Evolutionary conservation across 805 yeast species (phyloP), one percentile per base, ranked within the genome.

Genomic region (Zygoascus bituminiphila): DNA sequence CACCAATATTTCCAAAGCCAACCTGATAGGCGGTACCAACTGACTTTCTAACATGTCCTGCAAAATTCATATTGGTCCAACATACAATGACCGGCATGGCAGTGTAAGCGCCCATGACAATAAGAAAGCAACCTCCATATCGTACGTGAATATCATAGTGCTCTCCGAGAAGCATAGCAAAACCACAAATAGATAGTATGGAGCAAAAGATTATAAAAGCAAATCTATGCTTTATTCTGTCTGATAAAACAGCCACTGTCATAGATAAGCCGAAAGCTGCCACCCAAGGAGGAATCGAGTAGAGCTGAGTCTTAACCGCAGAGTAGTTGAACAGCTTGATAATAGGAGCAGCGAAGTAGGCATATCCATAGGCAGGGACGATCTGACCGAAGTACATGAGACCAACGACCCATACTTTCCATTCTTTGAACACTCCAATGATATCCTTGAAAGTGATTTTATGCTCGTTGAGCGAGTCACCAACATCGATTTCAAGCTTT

Each of bases 251-350:
- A 0, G 95, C 91, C n/a, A 75, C 53, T 3, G 77, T 57, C 66
- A 82, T 79, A 40, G 82, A 76, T 26, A 76, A 68, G 5, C 82
- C 88, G 59, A 87, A 83, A 0, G 95, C 85, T 24, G 74, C 68
- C 38, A 85, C 71, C 89, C 94, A 88, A 19, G 95, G 94, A 55
- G 87, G 88, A 44, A 88, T 85, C 0, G 95, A 83, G 66, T 81
- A 82, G 48, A 82, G 76, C 64, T 88, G 88, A 8, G 94, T 91
- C 48, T 76, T 70, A 57, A 79, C 82, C 2, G 86, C 81, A 2
- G 86, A 74, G 69, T 81, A 73, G 19, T 84, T 82, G 68, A 82
- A 69, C 37, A 74, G 64, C 46, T 68, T 69, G 60, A 82, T 79
- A 60, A 82, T 82, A 25, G 82, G 70, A 39, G 86, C 79, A 19